Base-by-base conservation (phyloP, 2,329 filamentous ascomycete genomes). In the Neofusicoccum ribis region DNA sequence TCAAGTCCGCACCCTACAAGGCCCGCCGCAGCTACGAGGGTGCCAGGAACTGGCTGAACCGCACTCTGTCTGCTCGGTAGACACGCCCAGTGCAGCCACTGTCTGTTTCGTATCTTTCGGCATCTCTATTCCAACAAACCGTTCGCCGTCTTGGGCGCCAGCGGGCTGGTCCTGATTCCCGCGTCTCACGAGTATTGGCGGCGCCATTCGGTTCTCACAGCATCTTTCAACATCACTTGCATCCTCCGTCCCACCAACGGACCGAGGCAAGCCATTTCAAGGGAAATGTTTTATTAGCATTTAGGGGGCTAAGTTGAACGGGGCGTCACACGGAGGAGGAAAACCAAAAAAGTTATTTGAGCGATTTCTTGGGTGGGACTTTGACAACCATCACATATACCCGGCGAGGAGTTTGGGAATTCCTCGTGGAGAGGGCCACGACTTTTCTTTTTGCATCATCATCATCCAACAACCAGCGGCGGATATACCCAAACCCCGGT, bases 401-500 rank as follows among this genome's bases (percentile, higher is more conserved):
- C 73, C 73, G 73, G 71, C 73, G 73, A 74, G 73, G 73, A 74
- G 70, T 68, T 67, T 61, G 65, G 62, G 61, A 67, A 63, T 68
- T 68, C 65, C 65, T 72, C 69, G 69, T 68, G 69, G 71, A 67
- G 73, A 74, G 74, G 74, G 74, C 70, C 41, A 64, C 31, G 17
- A 56, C 49, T 37, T 47, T 60, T 59, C 65, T 17, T 41, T 44
- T 39, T 60, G 49, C 17, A 47, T 62, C n/a, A 60, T 62, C n/a
- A 60, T n/a, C 36, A 43, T 27, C 27, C 17, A 23, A 74, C 72
- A 72, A 74, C 72, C 73, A 74, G 71, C 72, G 73, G 72, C 71
- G 72, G 73, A 74, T 72, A 75, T 75, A 75, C 72, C 72, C 72
- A 68, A 66, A 65, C 70, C 72, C 72, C 72, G 71, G 73, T 70